Conservation (phyloP, 1,139 yeast genomes). For the Hansenula lynferdii region DNA sequence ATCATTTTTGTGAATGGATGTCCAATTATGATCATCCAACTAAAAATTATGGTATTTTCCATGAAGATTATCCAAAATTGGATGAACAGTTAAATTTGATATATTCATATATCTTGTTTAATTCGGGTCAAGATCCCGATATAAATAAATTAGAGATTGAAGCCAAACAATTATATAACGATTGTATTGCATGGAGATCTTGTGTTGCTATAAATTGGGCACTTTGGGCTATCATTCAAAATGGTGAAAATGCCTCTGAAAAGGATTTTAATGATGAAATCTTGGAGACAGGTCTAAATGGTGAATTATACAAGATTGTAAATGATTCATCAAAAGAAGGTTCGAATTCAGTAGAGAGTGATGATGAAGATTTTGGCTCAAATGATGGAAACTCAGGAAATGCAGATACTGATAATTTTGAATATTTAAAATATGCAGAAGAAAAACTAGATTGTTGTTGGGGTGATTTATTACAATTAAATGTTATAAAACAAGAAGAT, state of each 20-base stretch:
- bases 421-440: slow-evolving; percentile 68
- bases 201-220: slow-evolving; percentile 80
- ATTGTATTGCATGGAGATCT: slow-evolving; percentile 75
- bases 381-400: slow-evolving; percentile 43
- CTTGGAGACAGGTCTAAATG: slow-evolving; percentile 36
- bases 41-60: slow-evolving; percentile 53
- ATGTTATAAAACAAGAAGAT: slow-evolving; percentile 39
- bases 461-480: slow-evolving; percentile 69
- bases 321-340: slow-evolving; percentile 13
- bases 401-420: slow-evolving; percentile 85
- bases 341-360: slow-evolving; percentile 19
- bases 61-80: slow-evolving; percentile 55
- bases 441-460: slow-evolving; percentile 71
- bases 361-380: slow-evolving; percentile 18
- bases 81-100: slow-evolving; percentile 69
- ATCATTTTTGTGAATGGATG: slow-evolving; percentile 96
- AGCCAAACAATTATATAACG: slow-evolving; percentile 55
- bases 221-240: slow-evolving; percentile 87
- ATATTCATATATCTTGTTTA: slow-evolving; percentile 55
- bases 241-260: slow-evolving; percentile 35
- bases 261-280: slow-evolving; percentile 12
- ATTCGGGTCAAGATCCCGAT: slow-evolving; percentile 18
- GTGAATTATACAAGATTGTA: slow-evolving; percentile 36
- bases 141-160: slow-evolving; percentile 41
- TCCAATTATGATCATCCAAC: slow-evolving; percentile 75